Conservation (phyloP, 2,329 filamentous ascomycete genomes). For the Fusarium austroafricanum region DNA sequence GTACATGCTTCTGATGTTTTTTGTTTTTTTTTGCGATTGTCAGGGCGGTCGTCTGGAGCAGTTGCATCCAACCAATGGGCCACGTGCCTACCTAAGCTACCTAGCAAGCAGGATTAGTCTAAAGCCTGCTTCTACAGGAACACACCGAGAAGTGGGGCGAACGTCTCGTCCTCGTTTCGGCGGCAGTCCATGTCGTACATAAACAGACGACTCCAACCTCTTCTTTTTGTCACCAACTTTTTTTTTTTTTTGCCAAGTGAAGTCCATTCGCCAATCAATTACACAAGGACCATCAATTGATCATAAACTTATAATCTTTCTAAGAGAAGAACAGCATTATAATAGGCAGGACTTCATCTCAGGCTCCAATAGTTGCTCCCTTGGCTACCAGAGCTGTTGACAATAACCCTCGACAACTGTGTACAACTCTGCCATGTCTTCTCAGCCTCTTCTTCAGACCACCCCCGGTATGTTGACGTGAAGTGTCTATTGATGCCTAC, state of each 20-base stretch:
- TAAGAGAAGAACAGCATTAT: not conserved
- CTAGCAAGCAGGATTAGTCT: conserved; percentile 4
- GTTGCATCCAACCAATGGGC: conserved; percentile 46
- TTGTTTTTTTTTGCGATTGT: not conserved
- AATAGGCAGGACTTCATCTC: not conserved
- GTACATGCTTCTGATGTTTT: conserved; percentile 2
- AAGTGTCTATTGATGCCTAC: not conserved
- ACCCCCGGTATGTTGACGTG: conserved; percentile 78
- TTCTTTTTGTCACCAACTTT: conserved; percentile 19
- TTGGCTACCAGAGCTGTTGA: conserved; percentile 3
- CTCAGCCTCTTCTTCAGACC: conserved; percentile 94
- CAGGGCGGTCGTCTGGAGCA: conserved; percentile 27
- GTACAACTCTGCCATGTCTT: conserved; percentile 76
- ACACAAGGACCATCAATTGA: conserved; percentile 12
- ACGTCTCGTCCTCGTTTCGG: conserved; percentile 25
- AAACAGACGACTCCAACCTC: conserved; percentile 34
- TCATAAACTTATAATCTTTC: not conserved
- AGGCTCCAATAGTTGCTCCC: conserved; percentile 2
- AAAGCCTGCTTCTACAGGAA: conserved; percentile 17
- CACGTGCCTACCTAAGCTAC: conserved; percentile 46
- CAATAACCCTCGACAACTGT: conserved; percentile 21
- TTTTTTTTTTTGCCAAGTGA: conserved; percentile 16
- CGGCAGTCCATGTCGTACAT: conserved; percentile 36
- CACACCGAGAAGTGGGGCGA: conserved; percentile 27
- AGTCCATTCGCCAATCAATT: conserved; percentile 13